Evolutionary conservation across 2,329 filamentous ascomycete genomes (phyloP), one percentile per base, ranked within the genome.

Genomic region (Dendrostoma leiphaemia): DNA sequence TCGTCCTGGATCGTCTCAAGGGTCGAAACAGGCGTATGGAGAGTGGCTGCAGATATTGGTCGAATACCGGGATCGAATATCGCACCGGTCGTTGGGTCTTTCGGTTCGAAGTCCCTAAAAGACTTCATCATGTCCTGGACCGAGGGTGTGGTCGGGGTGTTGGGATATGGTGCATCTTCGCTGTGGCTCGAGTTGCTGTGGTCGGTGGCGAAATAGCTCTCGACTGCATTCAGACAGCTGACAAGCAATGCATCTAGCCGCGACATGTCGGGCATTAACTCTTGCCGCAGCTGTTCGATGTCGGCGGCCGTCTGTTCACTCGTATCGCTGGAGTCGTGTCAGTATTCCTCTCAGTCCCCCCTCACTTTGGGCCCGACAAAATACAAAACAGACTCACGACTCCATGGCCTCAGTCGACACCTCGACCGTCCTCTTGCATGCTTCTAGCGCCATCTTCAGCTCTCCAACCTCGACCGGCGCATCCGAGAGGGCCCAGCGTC

Each of bases 401-500:
- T 53, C 41, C 26, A 47, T 37, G 12, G 54, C 56, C 17, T 51
- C 49, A 13, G 48, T 28, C 19, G 43, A 48, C 6, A 59, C 40
- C n/a, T 51, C 48, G 7, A 59, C 21, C 5, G 56, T 48, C 31
- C 43, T 48, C 15, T 56, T 48, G 28, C 53, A 56, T 10, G 51
- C 40, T 28, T 46, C 51, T 15, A 60, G 24, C 1, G 35, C 49
- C 21, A 40, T 34, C 37, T 29, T 43, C 10, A 60, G 28, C 10
- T 51, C 43, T 10, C 35, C 45, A 10, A 52, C 34, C 19, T 60
- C 47, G 6, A 46, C 43, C 19, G 51, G 45, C 5, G 49, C 56
- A 23, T 48, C 51, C 5, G 43, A 52, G 12, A 56, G 34, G 10
- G 41, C 53, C 58, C 58, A 60, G 38, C 41, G 53, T 10, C 44